Evolutionary conservation across 176 grass and related monocot species (phyloP).

Genomic region (Triticum urartu): DNA sequence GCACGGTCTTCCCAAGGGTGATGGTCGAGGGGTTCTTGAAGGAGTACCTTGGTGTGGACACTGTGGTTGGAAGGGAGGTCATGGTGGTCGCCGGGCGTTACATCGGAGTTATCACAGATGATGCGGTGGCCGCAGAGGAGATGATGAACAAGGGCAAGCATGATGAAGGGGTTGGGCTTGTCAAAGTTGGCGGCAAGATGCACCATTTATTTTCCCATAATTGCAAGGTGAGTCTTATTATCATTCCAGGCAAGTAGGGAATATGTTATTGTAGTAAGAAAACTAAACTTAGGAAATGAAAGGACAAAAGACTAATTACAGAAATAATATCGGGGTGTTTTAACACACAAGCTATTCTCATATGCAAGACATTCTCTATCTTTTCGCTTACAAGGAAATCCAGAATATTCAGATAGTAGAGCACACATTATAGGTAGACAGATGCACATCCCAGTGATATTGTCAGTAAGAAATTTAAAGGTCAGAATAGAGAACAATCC

Average conservation of each 20-base stretch:
- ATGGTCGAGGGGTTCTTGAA: conserved; percentile 73
- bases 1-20: conserved; percentile 48
- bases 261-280: neutral
- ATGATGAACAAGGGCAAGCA: conserved; percentile 22
- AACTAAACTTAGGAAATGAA: neutral
- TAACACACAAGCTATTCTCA: neutral
- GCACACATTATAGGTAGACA: neutral
- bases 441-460: neutral
- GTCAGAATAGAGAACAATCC: neutral
- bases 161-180: conserved; percentile 26
- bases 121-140: neutral
- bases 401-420: neutral
- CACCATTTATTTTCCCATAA: conserved; percentile 6
- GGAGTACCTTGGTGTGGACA: conserved; percentile 61
- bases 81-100: conserved; percentile 33
- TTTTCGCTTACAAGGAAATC: neutral
- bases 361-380: neutral
- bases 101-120: conserved; percentile 24
- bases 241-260: neutral
- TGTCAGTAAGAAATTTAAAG: neutral
- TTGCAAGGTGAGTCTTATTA: conserved; percentile 33
- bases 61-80: conserved; percentile 52
- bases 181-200: neutral
- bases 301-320: neutral
- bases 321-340: neutral